Percentiles rank a stretch among this genome's conserved stretches.
Evolutionary conservation across 495 filamentous ascomycete species (phyloP).

Genomic region (Lasiosphaeriaceae sp.): DNA sequence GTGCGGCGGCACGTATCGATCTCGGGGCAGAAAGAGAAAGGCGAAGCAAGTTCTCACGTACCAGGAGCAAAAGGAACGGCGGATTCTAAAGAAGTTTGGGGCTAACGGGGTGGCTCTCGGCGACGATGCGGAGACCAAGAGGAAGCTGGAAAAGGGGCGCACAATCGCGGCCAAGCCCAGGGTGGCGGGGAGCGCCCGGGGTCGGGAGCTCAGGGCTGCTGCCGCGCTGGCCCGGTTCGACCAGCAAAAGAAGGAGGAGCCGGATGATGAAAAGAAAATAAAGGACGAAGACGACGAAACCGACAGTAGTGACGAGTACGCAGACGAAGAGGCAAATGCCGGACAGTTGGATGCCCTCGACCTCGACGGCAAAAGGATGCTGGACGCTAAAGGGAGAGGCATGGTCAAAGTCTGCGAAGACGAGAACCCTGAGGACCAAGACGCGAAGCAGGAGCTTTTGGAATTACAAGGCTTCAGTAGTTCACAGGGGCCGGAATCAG

Average conservation of each 20-base stretch:
- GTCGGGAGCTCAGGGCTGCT: conserved; percentile 69
- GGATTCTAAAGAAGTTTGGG: conserved; percentile 74
- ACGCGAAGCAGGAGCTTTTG: conserved; percentile 57
- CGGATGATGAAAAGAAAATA: conserved; percentile 24
- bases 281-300: conserved; percentile 40
- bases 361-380: conserved; percentile 53
- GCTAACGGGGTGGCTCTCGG: conserved; percentile 61
- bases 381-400: conserved; percentile 56
- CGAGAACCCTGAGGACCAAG: conserved; percentile 57
- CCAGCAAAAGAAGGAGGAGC: conserved; percentile 44
- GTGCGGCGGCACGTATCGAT: conserved; percentile 67
- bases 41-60: conserved; percentile 50
- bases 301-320: conserved; percentile 37
- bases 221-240: conserved; percentile 74
- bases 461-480: conserved; percentile 44
- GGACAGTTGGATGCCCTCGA: conserved; percentile 42
- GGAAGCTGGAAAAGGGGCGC: conserved; percentile 63
- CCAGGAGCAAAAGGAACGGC: conserved; percentile 58
- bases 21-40: conserved; percentile 48
- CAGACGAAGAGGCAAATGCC: conserved; percentile 27
- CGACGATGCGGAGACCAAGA: conserved; percentile 58
- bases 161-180: conserved; percentile 58
- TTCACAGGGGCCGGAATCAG: no score
- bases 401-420: conserved; percentile 71
- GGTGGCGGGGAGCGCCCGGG: conserved; percentile 65